phyloP scores from a whole-genome alignment of 1,284 basidiomycete species.

The Inonotus obliquus region DNA sequence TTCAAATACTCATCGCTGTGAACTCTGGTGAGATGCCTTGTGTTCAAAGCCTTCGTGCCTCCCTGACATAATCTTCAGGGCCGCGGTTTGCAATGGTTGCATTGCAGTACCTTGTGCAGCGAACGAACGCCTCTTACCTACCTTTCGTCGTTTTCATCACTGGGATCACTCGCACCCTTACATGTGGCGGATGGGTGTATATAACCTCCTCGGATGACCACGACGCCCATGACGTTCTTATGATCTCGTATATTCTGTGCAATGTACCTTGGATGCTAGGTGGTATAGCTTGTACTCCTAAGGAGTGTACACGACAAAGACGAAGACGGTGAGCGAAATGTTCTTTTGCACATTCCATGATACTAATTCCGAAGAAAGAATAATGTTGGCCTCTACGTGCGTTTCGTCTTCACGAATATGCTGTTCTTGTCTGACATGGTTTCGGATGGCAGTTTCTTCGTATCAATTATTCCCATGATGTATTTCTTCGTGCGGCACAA shows the following conservation, averaged over 20 bases:
- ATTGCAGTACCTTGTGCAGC: conserved; percentile 66
- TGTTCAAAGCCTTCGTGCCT: conserved; percentile 26
- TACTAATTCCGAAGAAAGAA: conserved; percentile 33
- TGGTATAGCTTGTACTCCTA: conserved; percentile 54
- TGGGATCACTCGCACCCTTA: conserved; percentile 74
- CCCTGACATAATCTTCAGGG: conserved; percentile 34
- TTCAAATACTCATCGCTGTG: conserved; percentile 88
- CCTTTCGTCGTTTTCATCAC: conserved; percentile 54
- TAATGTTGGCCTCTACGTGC: conserved; percentile 46
- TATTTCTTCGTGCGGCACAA: conserved; percentile 87
- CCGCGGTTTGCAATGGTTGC: conserved; percentile 79
- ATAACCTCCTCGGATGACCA: conserved; percentile 82
- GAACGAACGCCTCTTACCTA: conserved; percentile 39
- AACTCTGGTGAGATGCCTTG: conserved; percentile 56
- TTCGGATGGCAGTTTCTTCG: conserved; percentile 54
- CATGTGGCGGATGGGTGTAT: conserved; percentile 92
- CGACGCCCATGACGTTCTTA: conserved; percentile 82
- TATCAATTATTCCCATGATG: conserved; percentile 65
- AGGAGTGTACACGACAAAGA: conserved; percentile 33
- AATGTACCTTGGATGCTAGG: conserved; percentile 89
- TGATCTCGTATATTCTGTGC: conserved; percentile 80
- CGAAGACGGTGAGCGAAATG: conserved; percentile 45
- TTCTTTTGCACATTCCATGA: background rate
- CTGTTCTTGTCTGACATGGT: background rate
- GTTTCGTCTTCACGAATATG: conserved; percentile 22